Percentiles rank a stretch among this genome's conserved stretches.
These are phyloP conservation scores for Corchorus capsularis DNA, from an alignment of 345 rosid genomes.

Conservation along the genomic window DNA sequence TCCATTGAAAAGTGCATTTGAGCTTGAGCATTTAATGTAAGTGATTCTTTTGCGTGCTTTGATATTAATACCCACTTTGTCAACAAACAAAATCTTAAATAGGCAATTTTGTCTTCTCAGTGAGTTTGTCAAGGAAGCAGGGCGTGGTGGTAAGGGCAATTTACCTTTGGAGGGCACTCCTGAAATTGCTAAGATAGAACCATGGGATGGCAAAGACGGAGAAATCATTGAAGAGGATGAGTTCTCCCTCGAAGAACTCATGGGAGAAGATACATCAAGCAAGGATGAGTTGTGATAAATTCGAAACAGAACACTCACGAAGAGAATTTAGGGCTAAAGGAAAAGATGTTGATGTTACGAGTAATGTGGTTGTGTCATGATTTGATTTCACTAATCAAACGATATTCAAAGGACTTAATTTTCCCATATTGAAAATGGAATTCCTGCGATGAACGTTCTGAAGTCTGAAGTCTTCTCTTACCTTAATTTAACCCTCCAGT, in stretches of 20 bases:
- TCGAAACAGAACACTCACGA: slow-evolving; percentile 3
- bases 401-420: neutral
- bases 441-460: no score
- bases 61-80: neutral
- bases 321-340: neutral
- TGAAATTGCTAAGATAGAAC: slow-evolving; percentile 57
- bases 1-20: slow-evolving; percentile 95
- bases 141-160: slow-evolving; percentile 93
- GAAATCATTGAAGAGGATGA: slow-evolving; percentile 81
- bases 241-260: slow-evolving; percentile 90
- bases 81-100: slow-evolving; percentile 13
- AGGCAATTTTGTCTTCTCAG: slow-evolving; percentile 39
- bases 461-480: no score
- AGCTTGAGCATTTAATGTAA: slow-evolving; percentile 79
- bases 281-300: slow-evolving; percentile 63
- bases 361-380: slow-evolving; percentile 8
- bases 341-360: slow-evolving; percentile 27
- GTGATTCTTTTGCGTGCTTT: slow-evolving; percentile 29
- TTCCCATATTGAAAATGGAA: neutral
- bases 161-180: slow-evolving; percentile 68
- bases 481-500: no score
- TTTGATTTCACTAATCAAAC: neutral
- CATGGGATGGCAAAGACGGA: slow-evolving; percentile 97
- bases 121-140: slow-evolving; percentile 89
- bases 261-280: slow-evolving; percentile 58